These are phyloP conservation scores for Syzygium aqueum DNA, from an alignment of 345 rosid species.

Conservation along the genomic window DNA sequence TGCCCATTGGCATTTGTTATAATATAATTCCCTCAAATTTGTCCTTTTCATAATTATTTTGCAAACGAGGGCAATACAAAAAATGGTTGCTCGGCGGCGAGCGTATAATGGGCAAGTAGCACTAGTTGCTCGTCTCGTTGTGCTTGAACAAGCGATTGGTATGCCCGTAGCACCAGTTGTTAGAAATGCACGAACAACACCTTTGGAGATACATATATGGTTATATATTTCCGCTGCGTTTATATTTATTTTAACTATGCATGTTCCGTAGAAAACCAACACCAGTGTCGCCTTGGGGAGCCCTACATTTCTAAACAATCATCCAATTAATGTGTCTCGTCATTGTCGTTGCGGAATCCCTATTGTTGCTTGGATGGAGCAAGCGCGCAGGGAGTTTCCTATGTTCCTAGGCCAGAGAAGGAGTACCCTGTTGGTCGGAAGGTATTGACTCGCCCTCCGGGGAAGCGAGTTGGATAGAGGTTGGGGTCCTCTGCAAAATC, in stretches of 20 bases:
- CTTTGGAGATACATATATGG: no score
- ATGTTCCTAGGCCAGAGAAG: background rate
- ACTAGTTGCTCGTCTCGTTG: background rate
- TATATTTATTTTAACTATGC: no score
- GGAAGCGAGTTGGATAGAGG: background rate
- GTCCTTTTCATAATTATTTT: background rate
- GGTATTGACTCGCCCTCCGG: accelerated
- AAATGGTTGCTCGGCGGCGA: background rate
- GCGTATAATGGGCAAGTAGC: background rate
- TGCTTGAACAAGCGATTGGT: background rate
- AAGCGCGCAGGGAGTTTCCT: background rate
- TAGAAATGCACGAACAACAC: no score
- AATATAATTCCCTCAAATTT: background rate
- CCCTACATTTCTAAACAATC: no score
- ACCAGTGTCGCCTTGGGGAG: no score
- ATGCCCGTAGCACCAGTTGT: background rate
- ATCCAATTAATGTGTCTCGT: background rate
- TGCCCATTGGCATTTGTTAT: background rate
- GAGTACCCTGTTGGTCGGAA: background rate
- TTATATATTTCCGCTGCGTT: no score
- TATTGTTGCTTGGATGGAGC: background rate
- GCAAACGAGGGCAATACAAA: background rate
- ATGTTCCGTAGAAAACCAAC: no score
- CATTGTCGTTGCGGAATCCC: background rate
- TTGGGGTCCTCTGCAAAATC: background rate